phyloP scores from a whole-genome alignment of 345 rosid genomes.

The Passiflora organensis region DNA sequence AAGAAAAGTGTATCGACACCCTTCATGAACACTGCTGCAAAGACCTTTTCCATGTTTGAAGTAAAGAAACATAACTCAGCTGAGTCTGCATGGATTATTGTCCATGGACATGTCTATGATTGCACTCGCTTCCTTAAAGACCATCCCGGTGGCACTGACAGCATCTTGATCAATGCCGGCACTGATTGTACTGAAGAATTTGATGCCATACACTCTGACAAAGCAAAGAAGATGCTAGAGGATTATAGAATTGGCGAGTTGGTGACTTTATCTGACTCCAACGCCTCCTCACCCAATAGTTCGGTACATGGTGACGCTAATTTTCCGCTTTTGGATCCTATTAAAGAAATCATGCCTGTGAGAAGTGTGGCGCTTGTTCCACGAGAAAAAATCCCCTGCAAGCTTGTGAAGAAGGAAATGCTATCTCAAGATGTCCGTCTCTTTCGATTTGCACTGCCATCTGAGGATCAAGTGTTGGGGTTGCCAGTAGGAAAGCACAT shows the following conservation, averaged over 20 bases:
- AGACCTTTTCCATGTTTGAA: constrained; percentile 56
- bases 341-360: constrained; percentile 34
- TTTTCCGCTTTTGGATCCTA: constrained; percentile 42
- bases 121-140: constrained; percentile 86
- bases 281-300: constrained; percentile 51
- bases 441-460: constrained; percentile 64
- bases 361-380: constrained; percentile 61
- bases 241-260: constrained; percentile 76
- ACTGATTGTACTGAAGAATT: constrained; percentile 94
- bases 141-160: constrained; percentile 87
- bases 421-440: constrained; percentile 68
- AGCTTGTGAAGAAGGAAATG: constrained; percentile 55
- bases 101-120: constrained; percentile 87
- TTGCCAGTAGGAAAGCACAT: constrained; percentile 86
- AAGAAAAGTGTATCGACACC: constrained; percentile 90
- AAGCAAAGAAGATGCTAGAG: constrained; percentile 75
- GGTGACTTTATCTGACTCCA: constrained; percentile 54
- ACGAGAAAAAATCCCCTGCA: constrained; percentile 74
- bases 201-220: constrained; percentile 88
- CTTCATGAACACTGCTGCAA: constrained; percentile 74
- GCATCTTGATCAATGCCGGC: constrained; percentile 84
- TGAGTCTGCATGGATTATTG: constrained; percentile 88
- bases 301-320: constrained; percentile 57
- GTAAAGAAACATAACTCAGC: constrained; percentile 61
- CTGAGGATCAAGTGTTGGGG: constrained; percentile 64